Evolutionary conservation across 1,284 basidiomycete genomes (phyloP).

Genomic region (Ustilago tritici): DNA sequence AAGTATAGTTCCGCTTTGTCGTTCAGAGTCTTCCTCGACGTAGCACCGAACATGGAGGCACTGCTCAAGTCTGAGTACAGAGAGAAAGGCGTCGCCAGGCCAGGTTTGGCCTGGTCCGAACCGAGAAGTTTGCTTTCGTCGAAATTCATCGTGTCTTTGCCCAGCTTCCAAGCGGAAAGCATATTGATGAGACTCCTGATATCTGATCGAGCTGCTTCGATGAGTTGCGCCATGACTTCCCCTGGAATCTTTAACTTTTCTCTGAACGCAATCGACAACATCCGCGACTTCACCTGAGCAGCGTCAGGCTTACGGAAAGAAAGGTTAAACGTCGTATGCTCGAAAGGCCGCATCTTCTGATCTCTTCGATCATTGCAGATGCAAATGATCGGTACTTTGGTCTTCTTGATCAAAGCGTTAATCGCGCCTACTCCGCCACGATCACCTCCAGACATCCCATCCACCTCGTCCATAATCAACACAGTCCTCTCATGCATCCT

Average conservation of each 20-base stretch:
- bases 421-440: constrained; percentile 94
- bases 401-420: constrained; percentile 92
- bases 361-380: constrained; percentile 91
- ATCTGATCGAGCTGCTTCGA: constrained; percentile 89
- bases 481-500: constrained; percentile 83
- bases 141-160: constrained; percentile 60
- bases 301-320: constrained; percentile 69
- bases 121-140: constrained; percentile 84
- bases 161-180: constrained; percentile 88
- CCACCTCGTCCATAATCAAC: constrained; percentile 99
- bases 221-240: constrained; percentile 91
- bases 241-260: constrained; percentile 85
- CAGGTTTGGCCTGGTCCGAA: constrained; percentile 84
- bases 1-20: constrained; percentile 98
- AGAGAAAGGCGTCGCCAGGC: constrained; percentile 78
- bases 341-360: constrained; percentile 90
- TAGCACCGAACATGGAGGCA: constrained; percentile 87
- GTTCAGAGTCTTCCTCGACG: constrained; percentile 81
- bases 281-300: constrained; percentile 68
- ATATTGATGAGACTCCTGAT: constrained; percentile 97
- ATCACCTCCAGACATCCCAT: constrained; percentile 98
- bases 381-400: constrained; percentile 96
- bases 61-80: constrained; percentile 77
- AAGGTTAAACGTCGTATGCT: constrained; percentile 80
- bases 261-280: constrained; percentile 80